Evolutionary conservation across 2,329 filamentous ascomycete genomes (phyloP).

Genomic region (Xylaria sp.): DNA sequence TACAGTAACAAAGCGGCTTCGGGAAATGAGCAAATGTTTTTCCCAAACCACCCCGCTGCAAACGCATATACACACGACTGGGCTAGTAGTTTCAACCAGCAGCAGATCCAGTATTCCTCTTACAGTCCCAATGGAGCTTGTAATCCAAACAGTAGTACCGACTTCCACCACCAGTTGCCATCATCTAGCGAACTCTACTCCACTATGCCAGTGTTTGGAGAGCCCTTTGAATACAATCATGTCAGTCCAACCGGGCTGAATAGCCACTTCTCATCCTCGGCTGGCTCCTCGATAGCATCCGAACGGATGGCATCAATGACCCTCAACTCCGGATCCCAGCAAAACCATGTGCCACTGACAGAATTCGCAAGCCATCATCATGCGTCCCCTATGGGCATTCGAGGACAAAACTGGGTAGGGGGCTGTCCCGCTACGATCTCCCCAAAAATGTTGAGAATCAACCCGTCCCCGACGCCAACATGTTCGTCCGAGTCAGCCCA

Average conservation of each 20-base stretch:
- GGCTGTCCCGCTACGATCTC: conserved; percentile 44
- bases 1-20: conserved; percentile 45
- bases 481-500: conserved; percentile 45
- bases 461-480: conserved; percentile 45
- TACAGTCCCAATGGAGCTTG: conserved; percentile 33
- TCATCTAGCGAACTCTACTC: conserved; percentile 23
- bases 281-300: conserved; percentile 41
- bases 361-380: conserved; percentile 25
- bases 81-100: conserved; percentile 37
- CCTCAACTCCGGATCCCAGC: conserved; percentile 34
- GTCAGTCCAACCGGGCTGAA: conserved; percentile 34
- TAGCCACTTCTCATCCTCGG: conserved; percentile 45
- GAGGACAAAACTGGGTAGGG: conserved; percentile 32
- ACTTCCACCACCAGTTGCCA: conserved; percentile 38
- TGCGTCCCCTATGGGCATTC: conserved; percentile 12
- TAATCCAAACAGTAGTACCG: conserved; percentile 32
- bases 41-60: conserved; percentile 40
- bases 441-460: conserved; percentile 45
- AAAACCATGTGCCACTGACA: conserved; percentile 24
- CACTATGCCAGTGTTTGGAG: conserved; percentile 40
- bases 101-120: conserved; percentile 37
- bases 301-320: conserved; percentile 45
- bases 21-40: conserved; percentile 45
- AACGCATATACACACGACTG: conserved; percentile 41
- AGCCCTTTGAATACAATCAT: conserved; percentile 39